Conservation (phyloP, 2,329 filamentous ascomycete genomes). For the Macrophomina phaseolina region DNA sequence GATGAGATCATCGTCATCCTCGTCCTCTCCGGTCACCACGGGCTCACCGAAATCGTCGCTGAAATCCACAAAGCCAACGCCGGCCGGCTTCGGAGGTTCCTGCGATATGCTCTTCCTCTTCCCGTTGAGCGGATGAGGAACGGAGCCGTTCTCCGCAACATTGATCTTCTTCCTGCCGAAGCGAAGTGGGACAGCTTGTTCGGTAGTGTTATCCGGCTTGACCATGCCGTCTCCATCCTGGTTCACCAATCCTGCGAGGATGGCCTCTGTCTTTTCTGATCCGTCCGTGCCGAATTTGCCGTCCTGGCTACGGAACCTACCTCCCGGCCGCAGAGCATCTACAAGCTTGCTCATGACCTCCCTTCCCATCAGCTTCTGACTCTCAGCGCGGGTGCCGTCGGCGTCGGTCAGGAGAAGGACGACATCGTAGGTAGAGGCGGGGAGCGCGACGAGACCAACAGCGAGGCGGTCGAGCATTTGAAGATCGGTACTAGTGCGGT, state of each 20-base stretch:
- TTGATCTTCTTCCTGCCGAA: constrained; percentile 66
- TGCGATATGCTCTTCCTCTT: constrained; percentile 46
- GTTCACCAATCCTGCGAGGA: constrained; percentile 76
- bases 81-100: constrained; percentile 55
- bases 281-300: constrained; percentile 59
- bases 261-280: constrained; percentile 73
- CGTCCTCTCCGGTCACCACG: constrained; percentile 59
- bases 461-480: constrained; percentile 97
- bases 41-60: constrained; percentile 65
- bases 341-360: constrained; percentile 72
- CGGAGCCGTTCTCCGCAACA: constrained; percentile 44
- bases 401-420: constrained; percentile 83
- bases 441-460: constrained; percentile 78
- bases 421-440: constrained; percentile 78
- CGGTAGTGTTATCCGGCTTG: constrained; percentile 70
- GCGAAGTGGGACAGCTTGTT: constrained; percentile 65
- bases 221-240: constrained; percentile 68
- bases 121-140: constrained; percentile 42
- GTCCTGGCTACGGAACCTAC: constrained; percentile 71
- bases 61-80: constrained; percentile 72
- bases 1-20: constrained; percentile 73
- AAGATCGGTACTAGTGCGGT: constrained; percentile 80
- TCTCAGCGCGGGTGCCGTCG: constrained; percentile 70
- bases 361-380: constrained; percentile 67
- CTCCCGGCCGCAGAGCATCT: constrained; percentile 72